These are phyloP conservation scores for Umbelopsis ramanniana DNA, from an alignment of 192 early-diverging fungal genomes.

Conservation along the genomic window DNA sequence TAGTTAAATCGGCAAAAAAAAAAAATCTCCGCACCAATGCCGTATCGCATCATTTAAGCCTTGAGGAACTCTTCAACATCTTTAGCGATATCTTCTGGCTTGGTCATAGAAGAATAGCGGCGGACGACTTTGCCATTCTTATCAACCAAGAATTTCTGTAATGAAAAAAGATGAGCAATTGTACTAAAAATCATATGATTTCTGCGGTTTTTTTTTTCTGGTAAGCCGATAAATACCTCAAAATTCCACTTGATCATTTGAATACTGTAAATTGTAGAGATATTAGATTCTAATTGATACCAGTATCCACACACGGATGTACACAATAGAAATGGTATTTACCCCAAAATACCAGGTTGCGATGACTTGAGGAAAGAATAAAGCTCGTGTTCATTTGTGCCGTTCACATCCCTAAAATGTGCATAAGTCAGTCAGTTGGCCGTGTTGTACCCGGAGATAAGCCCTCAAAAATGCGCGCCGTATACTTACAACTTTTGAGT, in stretches of 20 bases:
- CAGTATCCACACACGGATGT: background rate
- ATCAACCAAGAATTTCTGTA: slow-evolving; percentile 75
- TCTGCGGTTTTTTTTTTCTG: background rate
- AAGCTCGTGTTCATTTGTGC: slow-evolving; percentile 65
- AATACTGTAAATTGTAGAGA: slow-evolving; percentile 36
- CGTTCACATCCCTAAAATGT: slow-evolving; percentile 70
- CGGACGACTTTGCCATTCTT: slow-evolving; percentile 65
- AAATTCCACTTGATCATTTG: slow-evolving; percentile 83
- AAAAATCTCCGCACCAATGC: no score
- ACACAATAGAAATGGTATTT: background rate
- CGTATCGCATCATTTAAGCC: background rate
- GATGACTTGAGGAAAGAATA: slow-evolving; percentile 64
- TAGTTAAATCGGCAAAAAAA: no score
- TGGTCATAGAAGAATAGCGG: slow-evolving; percentile 66
- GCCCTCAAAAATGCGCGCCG: background rate
- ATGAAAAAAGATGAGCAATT: background rate
- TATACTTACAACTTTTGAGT: slow-evolving; percentile 70
- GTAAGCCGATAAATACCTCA: slow-evolving; percentile 44
- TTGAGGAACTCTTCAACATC: slow-evolving; percentile 63
- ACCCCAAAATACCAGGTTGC: slow-evolving; percentile 40
- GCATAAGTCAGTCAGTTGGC: background rate
- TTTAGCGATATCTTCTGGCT: slow-evolving; percentile 61
- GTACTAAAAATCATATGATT: background rate
- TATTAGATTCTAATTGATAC: background rate
- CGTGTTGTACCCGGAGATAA: background rate